Base-by-base conservation (phyloP, 73 alveolate genomes). In the Paramecium biaurelia region DNA sequence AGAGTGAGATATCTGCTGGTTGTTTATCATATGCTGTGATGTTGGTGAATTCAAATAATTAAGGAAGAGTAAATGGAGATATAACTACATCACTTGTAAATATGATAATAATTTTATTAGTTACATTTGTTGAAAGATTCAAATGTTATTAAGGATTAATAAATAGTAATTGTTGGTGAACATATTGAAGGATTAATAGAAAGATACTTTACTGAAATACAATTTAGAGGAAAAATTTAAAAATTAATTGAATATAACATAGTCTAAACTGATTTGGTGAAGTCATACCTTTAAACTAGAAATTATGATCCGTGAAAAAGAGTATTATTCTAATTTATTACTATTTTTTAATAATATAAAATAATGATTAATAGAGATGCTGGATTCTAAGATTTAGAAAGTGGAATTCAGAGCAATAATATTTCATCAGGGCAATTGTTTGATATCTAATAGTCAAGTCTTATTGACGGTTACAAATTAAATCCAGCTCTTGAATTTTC, bases 371-470 rank as follows among this genome's bases (percentile, higher is more conserved):
- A 63, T 72, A 0, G 58, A 45, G 76, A 79, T 12, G 23, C 90
- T 43, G 72, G 70, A 12, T 79, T 79, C 56, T 47, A 79, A 79
- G 90, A 79, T 45, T 26, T 79, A 32, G 90, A 79, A 63, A 79
- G 90, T 42, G 90, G 90, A 30, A 79, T 79, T 43, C 45, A 43
- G 45, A 79, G 90, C 57, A 41, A 43, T 34, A 79, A 79, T 14
- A 14, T 42, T 9, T 79, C 90, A 5, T 79, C 90, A 12, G 90
- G 56, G 9, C 56, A 79, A 2, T 43, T 79, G 18, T 45, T 79
- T 42, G 90, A 79, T 43, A 24, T 79, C 5, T 76, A 79, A 23
- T 63, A 79, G 47, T 4, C 18, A 10, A 47, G 76, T 79, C 56
- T 76, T 18, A 20, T 3, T 21, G 49, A 9, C 0, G 67, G 24